Evolutionary conservation across 257 asterid genomes (phyloP).

Genomic region (Leonotis leonurus): DNA sequence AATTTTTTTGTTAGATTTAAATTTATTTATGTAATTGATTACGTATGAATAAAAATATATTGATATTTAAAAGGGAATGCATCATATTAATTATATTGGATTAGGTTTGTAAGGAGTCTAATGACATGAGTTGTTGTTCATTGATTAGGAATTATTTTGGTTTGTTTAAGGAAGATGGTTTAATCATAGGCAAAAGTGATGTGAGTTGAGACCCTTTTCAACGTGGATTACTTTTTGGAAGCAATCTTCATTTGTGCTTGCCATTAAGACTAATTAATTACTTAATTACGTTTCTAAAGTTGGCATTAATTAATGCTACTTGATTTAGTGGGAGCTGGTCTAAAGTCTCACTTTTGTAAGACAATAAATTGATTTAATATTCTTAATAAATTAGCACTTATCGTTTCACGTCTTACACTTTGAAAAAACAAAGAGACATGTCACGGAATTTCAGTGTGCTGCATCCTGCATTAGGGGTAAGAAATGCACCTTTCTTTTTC

Average conservation of each 20-base stretch:
- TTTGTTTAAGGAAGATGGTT: conserved; percentile 3
- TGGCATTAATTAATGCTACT: background rate
- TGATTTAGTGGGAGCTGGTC: background rate
- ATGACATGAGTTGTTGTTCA: too few relatives aligned
- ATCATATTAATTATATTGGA: too few relatives aligned
- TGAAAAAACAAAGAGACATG: background rate
- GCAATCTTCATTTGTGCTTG: background rate
- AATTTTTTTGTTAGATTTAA: too few relatives aligned
- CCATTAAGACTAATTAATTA: background rate
- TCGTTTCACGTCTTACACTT: background rate
- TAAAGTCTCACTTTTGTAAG: background rate
- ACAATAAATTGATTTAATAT: background rate
- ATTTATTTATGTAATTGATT: too few relatives aligned
- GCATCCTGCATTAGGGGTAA: background rate
- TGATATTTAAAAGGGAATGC: too few relatives aligned
- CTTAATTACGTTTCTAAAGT: background rate
- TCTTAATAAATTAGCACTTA: background rate
- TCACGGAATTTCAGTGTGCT: too few relatives aligned
- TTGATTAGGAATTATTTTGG: background rate
- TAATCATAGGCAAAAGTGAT: background rate
- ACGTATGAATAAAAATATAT: too few relatives aligned
- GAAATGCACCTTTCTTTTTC: background rate
- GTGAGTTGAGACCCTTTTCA: conserved; percentile 8
- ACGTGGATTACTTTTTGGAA: conserved; percentile 8
- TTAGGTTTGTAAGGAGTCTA: too few relatives aligned